Base-by-base conservation (phyloP, 2,329 filamentous ascomycete species). In the Apiospora aurea region DNA sequence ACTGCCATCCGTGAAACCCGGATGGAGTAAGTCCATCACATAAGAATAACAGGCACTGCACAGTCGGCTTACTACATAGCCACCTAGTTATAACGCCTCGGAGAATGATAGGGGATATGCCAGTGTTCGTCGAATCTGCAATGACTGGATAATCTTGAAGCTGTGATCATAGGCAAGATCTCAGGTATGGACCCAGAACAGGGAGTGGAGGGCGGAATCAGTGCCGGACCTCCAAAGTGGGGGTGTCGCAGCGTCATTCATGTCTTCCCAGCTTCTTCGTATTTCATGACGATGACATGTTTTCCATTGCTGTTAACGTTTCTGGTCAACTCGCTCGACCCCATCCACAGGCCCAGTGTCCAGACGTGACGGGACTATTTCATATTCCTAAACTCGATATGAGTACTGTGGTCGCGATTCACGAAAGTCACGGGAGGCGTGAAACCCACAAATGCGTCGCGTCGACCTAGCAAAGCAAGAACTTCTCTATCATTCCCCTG, bases 231-330 rank as follows among this genome's bases (percentile, higher is more conserved):
- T 24, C 51, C 51, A 24, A 53, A 53, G 51, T 53, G 51, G 51
- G 51, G 51, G 51, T 53, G 51, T 53, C 51, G 51, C 51, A 53
- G 24, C 51, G 51, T 53, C 51, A 53, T 53, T 29, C 51, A 53
- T 29, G 10, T 18, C 21, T n/a, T 47, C 46, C 46, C 46, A 21
- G 46, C 46, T 49, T 49, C 46, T 49, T 49, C 46, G 21, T 6
- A n/a, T 8, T 49, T 49, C 21, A 49, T 49, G 18, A 18, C 16
- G 16, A 11, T 7, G 46, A 7, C 7, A n/a, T n/a, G 46, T 10
- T 10, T n/a, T n/a, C 46, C 8, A 43, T 46, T 21, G 44, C 44
- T 46, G 7, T 46, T 16, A 46, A 21, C 14, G 6, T 1, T 46
- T 46, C 44, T 18, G 14, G 44, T 16, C 10, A 26, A 14, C 11